Percentiles rank a stretch among this genome's conserved stretches.
Conservation (phyloP, 2,329 filamentous ascomycete species). For the Cordyceps militaris region DNA sequence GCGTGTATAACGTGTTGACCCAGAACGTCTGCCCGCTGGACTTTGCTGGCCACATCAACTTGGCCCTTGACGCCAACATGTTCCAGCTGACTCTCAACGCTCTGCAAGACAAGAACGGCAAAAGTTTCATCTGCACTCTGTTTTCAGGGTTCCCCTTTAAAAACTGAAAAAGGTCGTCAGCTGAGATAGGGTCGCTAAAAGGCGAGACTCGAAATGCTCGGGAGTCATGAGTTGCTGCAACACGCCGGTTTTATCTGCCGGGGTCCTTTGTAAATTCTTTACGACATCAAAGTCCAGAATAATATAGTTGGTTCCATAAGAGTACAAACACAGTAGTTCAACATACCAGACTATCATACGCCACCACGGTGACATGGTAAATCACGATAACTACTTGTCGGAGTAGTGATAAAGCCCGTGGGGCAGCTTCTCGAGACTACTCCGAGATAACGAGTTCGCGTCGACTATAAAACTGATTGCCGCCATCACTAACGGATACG, state of each 20-base stretch:
- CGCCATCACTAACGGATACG: too few relatives aligned
- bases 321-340: too few relatives aligned
- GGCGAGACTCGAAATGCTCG: too few relatives aligned
- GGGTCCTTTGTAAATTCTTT: too few relatives aligned
- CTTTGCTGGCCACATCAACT: constrained; percentile 14
- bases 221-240: too few relatives aligned
- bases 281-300: too few relatives aligned
- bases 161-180: neutral
- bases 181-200: too few relatives aligned
- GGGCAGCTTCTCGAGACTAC: neutral
- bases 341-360: too few relatives aligned
- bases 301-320: too few relatives aligned
- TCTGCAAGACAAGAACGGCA: constrained; percentile 9
- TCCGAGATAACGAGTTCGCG: neutral
- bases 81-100: constrained; percentile 14
- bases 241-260: too few relatives aligned
- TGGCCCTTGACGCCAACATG: constrained; percentile 13
- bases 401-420: neutral
- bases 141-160: neutral
- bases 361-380: too few relatives aligned
- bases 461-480: neutral
- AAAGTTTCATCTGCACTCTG: neutral
- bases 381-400: too few relatives aligned
- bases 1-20: constrained; percentile 14
- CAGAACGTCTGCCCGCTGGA: constrained; percentile 16